Conservation (phyloP, 129 eudicot species). For the Escallonia herrerae region DNA sequence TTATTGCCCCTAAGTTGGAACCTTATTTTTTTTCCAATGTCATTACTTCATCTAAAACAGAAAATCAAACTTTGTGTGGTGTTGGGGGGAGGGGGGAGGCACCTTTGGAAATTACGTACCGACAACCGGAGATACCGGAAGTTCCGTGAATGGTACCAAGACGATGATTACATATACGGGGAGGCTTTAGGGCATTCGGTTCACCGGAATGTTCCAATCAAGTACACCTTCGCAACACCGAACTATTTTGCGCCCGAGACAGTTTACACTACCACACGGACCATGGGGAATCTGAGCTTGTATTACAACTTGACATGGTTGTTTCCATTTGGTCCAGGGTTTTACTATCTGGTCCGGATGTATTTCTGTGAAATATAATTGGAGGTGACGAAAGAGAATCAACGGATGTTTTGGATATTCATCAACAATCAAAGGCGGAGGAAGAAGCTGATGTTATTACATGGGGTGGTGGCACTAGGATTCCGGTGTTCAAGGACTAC, state of each 20-base stretch:
- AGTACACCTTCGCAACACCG: slow-evolving; percentile 2
- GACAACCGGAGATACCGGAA: neutral
- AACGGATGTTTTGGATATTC: slow-evolving; percentile 9
- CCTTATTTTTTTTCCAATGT: too few species aligned
- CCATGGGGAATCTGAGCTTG: neutral
- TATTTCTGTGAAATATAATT: slow-evolving; percentile 23
- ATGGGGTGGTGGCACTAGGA: neutral
- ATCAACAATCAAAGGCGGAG: slow-evolving; percentile 13
- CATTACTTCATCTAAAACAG: too few species aligned
- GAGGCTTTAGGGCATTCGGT: neutral
- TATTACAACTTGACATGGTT: slow-evolving; percentile 5
- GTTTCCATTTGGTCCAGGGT: slow-evolving; percentile 20
- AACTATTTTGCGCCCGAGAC: slow-evolving; percentile 14
- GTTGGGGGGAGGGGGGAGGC: too few species aligned
- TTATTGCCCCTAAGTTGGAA: too few species aligned
- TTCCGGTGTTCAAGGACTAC: slow-evolving; percentile 12
- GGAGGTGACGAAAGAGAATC: neutral
- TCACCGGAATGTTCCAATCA: neutral
- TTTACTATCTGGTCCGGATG: slow-evolving; percentile 17
- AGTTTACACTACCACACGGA: slow-evolving; percentile 12
- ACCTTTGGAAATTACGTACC: neutral
- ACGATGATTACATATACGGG: neutral
- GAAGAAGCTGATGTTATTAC: neutral
- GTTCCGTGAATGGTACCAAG: slow-evolving; percentile 7
- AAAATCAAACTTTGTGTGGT: too few species aligned